These are phyloP conservation scores for Penicillium parvum DNA, from an alignment of 495 filamentous ascomycete species.

Conservation along the genomic window DNA sequence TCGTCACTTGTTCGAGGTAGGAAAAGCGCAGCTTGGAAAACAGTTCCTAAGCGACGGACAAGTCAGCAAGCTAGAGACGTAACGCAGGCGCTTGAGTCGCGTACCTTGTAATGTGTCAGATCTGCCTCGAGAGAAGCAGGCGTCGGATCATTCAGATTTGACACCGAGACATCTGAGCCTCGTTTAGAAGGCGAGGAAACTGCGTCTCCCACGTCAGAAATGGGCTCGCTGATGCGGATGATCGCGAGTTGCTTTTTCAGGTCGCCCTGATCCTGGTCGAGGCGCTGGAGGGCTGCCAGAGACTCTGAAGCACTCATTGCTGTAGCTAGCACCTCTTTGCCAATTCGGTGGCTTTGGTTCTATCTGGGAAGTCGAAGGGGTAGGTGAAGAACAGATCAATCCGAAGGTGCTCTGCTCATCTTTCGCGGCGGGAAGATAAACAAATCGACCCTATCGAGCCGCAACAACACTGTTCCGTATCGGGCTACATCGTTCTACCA, in stretches of 20 bases:
- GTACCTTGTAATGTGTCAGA: conserved; percentile 77
- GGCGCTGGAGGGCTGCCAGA: conserved; percentile 33
- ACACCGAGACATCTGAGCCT: conserved; percentile 63
- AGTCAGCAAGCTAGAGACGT: neutral
- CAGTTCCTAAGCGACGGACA: conserved; percentile 56
- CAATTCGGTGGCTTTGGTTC: no score
- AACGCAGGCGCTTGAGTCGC: neutral
- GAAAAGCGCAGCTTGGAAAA: conserved; percentile 96
- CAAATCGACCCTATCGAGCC: no score
- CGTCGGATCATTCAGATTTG: conserved; percentile 60
- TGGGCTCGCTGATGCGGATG: conserved; percentile 70
- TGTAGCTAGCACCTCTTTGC: no score
- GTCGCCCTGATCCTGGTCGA: conserved; percentile 48
- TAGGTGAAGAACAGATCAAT: no score
- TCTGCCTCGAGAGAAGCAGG: conserved; percentile 77
- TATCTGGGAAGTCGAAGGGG: no score
- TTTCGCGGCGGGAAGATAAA: conserved; percentile 6
- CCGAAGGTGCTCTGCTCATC: no score
- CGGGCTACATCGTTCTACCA: no score
- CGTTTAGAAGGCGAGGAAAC: conserved; percentile 41
- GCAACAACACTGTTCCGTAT: no score
- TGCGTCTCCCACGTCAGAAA: conserved; percentile 43
- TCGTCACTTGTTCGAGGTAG: conserved; percentile 76
- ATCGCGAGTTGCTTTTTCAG: conserved; percentile 56
- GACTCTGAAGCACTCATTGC: conserved; percentile 24